Evolutionary conservation across 768 basidiomycete genomes (phyloP), one percentile per base, ranked within the genome.

Genomic region (Lactifluus hygrophoroides): DNA sequence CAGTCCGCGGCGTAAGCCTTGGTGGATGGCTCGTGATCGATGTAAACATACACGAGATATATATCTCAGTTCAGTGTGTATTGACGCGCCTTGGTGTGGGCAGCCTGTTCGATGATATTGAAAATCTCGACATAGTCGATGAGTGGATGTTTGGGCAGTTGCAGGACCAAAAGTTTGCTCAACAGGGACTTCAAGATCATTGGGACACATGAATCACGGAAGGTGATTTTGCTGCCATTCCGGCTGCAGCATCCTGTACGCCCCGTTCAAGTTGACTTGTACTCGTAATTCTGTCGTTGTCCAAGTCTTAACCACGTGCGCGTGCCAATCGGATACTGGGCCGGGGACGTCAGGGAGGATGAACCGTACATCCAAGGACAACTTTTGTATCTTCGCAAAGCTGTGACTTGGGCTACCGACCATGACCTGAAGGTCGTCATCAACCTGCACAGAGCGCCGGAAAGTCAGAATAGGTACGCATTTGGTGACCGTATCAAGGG

Each of bases 251-350:
- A 19, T 19, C 40, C 19, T 42, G 14, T 17, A 53, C n/a, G n/a
- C n/a, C 32, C 44, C 53, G 35, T 55, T 49, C n/a, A n/a, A n/a
- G 42, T 51, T 46, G 54, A 53, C n/a, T n/a, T n/a, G n/a, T n/a
- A n/a, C n/a, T n/a, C n/a, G n/a, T n/a, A n/a, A 61, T 40, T 49
- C 16, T 19, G 8, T 30, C 47, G 27, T 35, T 38, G 19, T 11
- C 7, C 54, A 65, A 88, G 88, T 11, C 73, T 91, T 56, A 91
- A 91, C 66, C 88, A 90, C 69, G 85, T 92, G 56, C 81, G 90
- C 38, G 65, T 92, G 34, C 90, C 90, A 17, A 88, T 94, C 48
- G 93, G 91, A 14, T 95, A 89, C 69, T 94, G 90, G 90, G 90
- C 88, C 2, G 91, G 86, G 66, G 89, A 94, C 59, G 83, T 91